These are phyloP conservation scores for Apiotrichum laibachii DNA, from an alignment of 1,284 basidiomycete genomes.

Conservation along the genomic window DNA sequence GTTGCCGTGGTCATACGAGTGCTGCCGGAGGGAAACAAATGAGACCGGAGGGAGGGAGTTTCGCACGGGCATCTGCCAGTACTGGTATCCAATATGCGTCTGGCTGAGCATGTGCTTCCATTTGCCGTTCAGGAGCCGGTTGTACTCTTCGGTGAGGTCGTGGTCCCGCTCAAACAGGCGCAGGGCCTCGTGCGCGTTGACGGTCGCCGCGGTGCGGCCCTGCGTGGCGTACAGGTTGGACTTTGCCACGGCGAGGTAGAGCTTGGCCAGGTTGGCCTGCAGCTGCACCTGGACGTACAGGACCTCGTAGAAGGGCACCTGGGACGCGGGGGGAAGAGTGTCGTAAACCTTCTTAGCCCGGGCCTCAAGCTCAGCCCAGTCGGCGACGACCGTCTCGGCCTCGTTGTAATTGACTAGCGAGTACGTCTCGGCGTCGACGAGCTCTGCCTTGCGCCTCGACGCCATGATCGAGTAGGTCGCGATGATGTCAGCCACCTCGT, in stretches of 20 bases:
- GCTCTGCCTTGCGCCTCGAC: conserved; percentile 63
- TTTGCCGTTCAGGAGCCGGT: conserved; percentile 59
- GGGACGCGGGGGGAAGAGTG: conserved; percentile 52
- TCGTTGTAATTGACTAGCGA: conserved; percentile 66
- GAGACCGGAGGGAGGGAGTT: conserved; percentile 52
- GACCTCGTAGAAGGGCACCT: conserved; percentile 66
- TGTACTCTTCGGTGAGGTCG: conserved; percentile 54
- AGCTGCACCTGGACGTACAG: conserved; percentile 61
- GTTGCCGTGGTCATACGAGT: conserved; percentile 2
- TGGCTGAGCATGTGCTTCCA: conserved; percentile 62
- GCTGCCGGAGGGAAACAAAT: conserved; percentile 13
- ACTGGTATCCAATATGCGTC: conserved; percentile 50
- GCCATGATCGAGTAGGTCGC: conserved; percentile 18
- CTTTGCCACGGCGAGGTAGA: conserved; percentile 56
- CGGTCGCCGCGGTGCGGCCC: conserved; percentile 62
- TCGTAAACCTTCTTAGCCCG: conserved; percentile 62
- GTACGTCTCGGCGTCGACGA: conserved; percentile 63
- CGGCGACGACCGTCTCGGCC: conserved; percentile 59
- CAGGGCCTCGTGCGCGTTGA: conserved; percentile 58
- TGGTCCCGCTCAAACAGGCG: conserved; percentile 34
- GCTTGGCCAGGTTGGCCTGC: conserved; percentile 55
- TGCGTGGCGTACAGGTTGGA: conserved; percentile 66
- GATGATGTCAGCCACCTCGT: conserved; percentile 39
- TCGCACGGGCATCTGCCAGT: conserved; percentile 68
- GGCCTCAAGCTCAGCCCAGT: conserved; percentile 56